Evolutionary conservation across 352 stramenopile genomes (phyloP).

Genomic region (Thraustochytrium sp.): DNA sequence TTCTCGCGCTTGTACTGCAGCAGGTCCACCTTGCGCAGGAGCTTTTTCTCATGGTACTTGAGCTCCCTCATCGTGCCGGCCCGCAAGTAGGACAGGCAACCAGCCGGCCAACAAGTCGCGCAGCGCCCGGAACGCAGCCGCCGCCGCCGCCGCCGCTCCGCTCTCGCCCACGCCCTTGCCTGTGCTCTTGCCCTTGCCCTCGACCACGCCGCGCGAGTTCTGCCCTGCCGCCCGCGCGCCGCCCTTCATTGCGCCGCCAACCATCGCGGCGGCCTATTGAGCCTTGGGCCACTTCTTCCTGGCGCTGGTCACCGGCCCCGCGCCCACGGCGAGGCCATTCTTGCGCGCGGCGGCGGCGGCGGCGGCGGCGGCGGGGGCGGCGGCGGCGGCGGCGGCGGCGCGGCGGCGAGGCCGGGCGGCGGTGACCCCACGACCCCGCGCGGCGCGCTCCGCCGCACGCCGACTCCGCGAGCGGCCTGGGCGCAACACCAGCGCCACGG

Average conservation of each 20-base stretch:
- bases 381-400: no score
- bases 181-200: background rate
- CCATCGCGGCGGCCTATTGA: no score
- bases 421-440: no score
- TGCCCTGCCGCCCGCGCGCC: background rate
- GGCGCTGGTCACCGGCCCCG: background rate
- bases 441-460: no score
- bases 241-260: background rate
- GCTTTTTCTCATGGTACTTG: conserved; percentile 95
- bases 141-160: no score
- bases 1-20: conserved; percentile 98
- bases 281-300: no score
- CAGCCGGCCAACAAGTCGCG: no score
- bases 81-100: no score
- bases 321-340: background rate
- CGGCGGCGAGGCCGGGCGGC: background rate
- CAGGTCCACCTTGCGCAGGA: conserved; percentile 97
- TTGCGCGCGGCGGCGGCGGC: background rate
- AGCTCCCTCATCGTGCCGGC: conserved; percentile 77
- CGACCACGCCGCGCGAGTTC: no score
- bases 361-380: background rate
- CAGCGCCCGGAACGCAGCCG: background rate
- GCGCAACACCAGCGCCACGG: background rate
- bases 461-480: background rate
- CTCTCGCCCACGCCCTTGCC: no score